These are phyloP conservation scores for Penicillium parvum DNA, from an alignment of 495 filamentous ascomycete species.

Conservation along the genomic window DNA sequence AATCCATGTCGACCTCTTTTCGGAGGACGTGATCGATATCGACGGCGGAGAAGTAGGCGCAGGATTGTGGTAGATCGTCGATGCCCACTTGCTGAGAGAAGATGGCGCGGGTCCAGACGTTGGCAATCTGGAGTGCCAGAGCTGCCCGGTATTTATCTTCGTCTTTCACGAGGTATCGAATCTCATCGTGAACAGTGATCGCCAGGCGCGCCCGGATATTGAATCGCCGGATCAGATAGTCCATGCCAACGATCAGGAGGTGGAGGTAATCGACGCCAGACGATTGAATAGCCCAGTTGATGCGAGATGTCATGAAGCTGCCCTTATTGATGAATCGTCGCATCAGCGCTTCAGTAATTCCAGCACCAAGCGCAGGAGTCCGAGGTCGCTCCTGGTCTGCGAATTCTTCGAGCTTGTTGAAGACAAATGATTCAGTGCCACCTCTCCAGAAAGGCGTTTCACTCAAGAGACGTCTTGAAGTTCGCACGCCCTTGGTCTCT, in stretches of 20 bases:
- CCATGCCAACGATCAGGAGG: conserved; percentile 89
- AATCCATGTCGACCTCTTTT: conserved; percentile 98
- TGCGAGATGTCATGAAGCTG: conserved; percentile 89
- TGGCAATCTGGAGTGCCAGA: conserved; percentile 89
- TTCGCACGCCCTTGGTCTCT: conserved; percentile 83
- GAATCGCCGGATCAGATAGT: conserved; percentile 84
- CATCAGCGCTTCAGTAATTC: conserved; percentile 94
- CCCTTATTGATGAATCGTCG: conserved; percentile 80
- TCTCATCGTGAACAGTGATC: conserved; percentile 97
- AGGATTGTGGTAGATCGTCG: conserved; percentile 86
- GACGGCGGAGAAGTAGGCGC: conserved; percentile 91
- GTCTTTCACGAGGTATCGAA: conserved; percentile 83
- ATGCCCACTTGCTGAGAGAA: conserved; percentile 97
- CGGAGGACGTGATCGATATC: conserved; percentile 91
- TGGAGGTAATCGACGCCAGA: conserved; percentile 97
- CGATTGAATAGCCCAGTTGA: conserved; percentile 99
- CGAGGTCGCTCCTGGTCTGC: conserved; percentile 88
- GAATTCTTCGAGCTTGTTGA: conserved; percentile 96
- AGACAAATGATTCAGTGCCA: conserved; percentile 94
- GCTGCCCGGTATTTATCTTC: conserved; percentile 83
- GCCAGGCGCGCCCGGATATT: conserved; percentile 79
- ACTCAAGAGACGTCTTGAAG: conserved; percentile 60
- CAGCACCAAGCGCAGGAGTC: conserved; percentile 91
- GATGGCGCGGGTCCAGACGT: conserved; percentile 95
- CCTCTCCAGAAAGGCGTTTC: conserved; percentile 89